Base-by-base conservation (phyloP, 1,284 basidiomycete genomes). In the Puccinia sorghi region DNA sequence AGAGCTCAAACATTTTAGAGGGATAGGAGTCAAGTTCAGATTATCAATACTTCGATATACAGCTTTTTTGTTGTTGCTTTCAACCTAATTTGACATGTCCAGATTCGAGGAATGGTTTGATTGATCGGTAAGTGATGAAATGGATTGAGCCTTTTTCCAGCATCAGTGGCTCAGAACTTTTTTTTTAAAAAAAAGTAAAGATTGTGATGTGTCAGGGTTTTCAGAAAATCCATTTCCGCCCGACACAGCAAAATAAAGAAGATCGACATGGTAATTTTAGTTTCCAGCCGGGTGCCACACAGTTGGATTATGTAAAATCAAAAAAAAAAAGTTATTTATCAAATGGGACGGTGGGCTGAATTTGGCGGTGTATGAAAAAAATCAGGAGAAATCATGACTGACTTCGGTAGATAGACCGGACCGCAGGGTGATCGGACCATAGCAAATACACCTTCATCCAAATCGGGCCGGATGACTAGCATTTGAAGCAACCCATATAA, bases 391-490 rank as follows among this genome's bases (percentile, higher is more conserved):
- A 43, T 15, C 4, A 25, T 61, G 39, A 70, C 75, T 77, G 17
- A 77, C 75, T 59, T 46, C 8, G 66, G 66, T 27, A 77, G 17
- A 57, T 70, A 37, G 57, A 70, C 64, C 13, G 75, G 75, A n/a
- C 75, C 75, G 50, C 75, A 77, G 59, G 43, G 39, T 32, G 48
- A 41, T 61, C 75, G 37, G 61, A 67, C 75, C 25, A 77, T 9
- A 13, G 61, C 46, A 32, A 70, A 77, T 32, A 77, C 75, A 27
- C 61, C 56, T 50, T 77, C 52, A 50, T 77, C 75, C 27, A 77
- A 39, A 41, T 77, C 56, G 43, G 75, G 75, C 22, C 56, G 57
- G 27, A 61, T 32, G 66, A 77, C 75, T 77, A 37, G 2, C 41
- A 46, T 41, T 61, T 32, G 12, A 69, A 50, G 20, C 46, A 54